These are phyloP conservation scores for Botrytis cinerea DNA, from an alignment of 2,329 filamentous ascomycete genomes.

Conservation along the genomic window DNA sequence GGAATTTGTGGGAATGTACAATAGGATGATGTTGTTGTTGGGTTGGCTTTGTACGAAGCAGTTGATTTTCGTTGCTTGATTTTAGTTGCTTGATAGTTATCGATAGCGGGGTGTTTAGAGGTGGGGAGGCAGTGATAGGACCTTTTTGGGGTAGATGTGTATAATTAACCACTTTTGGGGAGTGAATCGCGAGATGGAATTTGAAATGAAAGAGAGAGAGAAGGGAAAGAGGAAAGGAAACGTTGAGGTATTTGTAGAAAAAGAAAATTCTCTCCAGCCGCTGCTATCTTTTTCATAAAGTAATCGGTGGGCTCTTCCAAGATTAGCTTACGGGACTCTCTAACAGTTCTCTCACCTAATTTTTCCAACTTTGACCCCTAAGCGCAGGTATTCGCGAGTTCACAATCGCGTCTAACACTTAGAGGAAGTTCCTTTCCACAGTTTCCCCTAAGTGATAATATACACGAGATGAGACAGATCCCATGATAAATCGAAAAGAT, in stretches of 20 bases:
- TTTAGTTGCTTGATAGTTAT: background rate
- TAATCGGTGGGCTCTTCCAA: constrained; percentile 14
- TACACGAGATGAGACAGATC: constrained; percentile 28
- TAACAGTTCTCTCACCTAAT: constrained; percentile 1
- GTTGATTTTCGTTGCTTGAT: background rate
- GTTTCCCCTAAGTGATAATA: constrained; percentile 34
- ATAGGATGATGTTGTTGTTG: constrained; percentile 3
- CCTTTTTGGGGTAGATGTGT: background rate
- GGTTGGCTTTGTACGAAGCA: background rate
- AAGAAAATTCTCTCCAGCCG: background rate
- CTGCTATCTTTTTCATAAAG: constrained; percentile 18
- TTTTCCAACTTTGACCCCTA: constrained; percentile 27
- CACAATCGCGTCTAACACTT: constrained; percentile 27
- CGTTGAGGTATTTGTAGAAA: constrained; percentile 10
- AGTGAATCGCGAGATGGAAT: background rate
- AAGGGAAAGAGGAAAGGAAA: background rate
- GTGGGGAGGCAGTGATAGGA: background rate
- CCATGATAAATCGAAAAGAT: constrained; percentile 12
- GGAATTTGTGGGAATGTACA: background rate
- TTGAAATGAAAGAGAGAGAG: background rate
- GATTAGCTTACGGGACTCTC: constrained; percentile 10
- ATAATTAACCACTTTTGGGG: background rate
- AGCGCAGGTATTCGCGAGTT: constrained; percentile 26
- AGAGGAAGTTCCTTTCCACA: constrained; percentile 25
- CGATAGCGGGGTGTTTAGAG: constrained; percentile 18